Evolutionary conservation across 163 green algal genomes (phyloP), one percentile per base, ranked within the genome.

Genomic region (Prototheca cutis): DNA sequence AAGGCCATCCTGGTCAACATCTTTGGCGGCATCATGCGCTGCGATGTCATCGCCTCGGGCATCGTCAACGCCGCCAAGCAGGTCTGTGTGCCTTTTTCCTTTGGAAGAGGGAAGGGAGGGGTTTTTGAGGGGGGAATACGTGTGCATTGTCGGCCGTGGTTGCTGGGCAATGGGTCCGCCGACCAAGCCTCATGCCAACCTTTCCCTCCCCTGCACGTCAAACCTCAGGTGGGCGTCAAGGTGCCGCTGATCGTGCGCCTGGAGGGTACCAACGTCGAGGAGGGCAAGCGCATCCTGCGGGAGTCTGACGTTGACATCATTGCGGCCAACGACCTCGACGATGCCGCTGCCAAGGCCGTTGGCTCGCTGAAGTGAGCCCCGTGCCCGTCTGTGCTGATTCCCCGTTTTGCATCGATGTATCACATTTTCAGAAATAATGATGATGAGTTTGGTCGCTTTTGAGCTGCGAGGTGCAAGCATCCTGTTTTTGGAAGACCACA

Each of bases 1-100:
- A 96, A 97, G 77, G 92, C 88, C 32, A 88, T 99, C 63, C 82
- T 99, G 18, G 92, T 99, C 53, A 98, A 99, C 85, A 98, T 99
- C 59, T 99, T 99, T 71, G 93, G 89, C 6, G 93, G 93, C 47
- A 99, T 99, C 78, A 99, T 98, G 92, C 95, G 94, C 72, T 99
- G 93, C 68, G 93, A 99, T 71, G 91, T 98, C 31, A 97, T 99
- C 66, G 93, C 93, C 6, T 84, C 75, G 24, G 93, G 93, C 60
- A 97, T 99, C 49, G 90, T 99, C 40, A 89, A 82, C 47, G 93
- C 93, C 8, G 91, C 89, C 40, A 95, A 97, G 76, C 74, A 93
- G 77, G 84, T 93, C 30, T 53, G 42, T 45, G 6, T 24, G 27
- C 13, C 21, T 33, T 24, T 52, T 45, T 45, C 10, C 8, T 45